Conservation (phyloP, 2,329 filamentous ascomycete species). For the Xylaria multiplex region DNA sequence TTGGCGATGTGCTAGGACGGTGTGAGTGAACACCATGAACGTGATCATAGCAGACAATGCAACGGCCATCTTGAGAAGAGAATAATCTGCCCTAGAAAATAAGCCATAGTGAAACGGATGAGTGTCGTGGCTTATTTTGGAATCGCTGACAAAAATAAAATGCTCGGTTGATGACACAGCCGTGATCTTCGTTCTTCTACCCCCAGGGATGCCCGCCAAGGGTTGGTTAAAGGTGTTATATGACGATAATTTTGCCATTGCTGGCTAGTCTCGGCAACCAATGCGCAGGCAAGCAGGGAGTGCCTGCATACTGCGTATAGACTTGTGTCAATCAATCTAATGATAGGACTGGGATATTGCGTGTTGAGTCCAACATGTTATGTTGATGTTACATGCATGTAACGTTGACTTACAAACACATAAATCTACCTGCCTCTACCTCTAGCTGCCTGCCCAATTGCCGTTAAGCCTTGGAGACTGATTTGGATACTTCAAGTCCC, state of each 20-base stretch:
- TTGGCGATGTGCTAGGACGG: conserved; percentile 22
- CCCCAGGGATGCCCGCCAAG: not conserved
- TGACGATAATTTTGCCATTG: conserved; percentile 25
- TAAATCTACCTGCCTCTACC: conserved; percentile 2
- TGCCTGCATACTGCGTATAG: conserved; percentile 2
- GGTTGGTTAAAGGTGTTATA: conserved; percentile 21
- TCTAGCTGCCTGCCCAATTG: conserved; percentile 3
- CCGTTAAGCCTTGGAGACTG: not conserved
- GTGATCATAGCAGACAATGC: conserved; percentile 37
- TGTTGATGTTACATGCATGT: conserved; percentile 12
- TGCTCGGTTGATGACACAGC: conserved; percentile 8
- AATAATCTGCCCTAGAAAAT: conserved; percentile 26
- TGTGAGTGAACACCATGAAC: conserved; percentile 34
- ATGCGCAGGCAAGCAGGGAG: not conserved
- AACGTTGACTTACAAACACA: conserved; percentile 26
- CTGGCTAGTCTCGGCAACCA: not conserved
- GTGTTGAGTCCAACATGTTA: not conserved
- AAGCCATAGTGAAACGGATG: conserved; percentile 10
- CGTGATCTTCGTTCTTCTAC: not conserved
- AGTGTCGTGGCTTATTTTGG: conserved; percentile 19
- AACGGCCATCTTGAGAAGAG: conserved; percentile 37
- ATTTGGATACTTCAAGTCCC: conserved; percentile 3
- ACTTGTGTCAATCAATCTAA: conserved; percentile 11
- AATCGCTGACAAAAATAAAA: not conserved
- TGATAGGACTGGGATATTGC: not conserved